phyloP scores from a whole-genome alignment of 176 grass and related monocot genomes.

The Poa pratensis region DNA sequence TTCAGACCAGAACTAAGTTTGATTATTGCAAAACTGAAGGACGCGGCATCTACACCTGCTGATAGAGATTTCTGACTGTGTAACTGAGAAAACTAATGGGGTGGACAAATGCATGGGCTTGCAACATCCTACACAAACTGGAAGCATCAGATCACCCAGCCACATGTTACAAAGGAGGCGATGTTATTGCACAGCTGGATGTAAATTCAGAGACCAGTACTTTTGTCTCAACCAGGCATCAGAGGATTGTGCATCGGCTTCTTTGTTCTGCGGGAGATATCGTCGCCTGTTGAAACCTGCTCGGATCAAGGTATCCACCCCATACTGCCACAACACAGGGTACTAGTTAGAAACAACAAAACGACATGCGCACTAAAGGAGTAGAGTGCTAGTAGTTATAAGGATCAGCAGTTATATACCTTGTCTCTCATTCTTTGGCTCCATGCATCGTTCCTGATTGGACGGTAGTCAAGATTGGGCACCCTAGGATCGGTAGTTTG shows the following conservation, averaged over 20 bases:
- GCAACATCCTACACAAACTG: slow-evolving; percentile 3
- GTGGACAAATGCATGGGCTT: not conserved
- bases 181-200: slow-evolving; percentile 30
- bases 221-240: slow-evolving; percentile 33
- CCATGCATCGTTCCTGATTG: slow-evolving; percentile 89
- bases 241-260: slow-evolving; percentile 63
- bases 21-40: slow-evolving; percentile 41
- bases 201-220: slow-evolving; percentile 9
- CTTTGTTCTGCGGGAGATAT: slow-evolving; percentile 56
- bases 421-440: slow-evolving; percentile 92
- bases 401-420: slow-evolving; percentile 40
- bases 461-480: slow-evolving; percentile 80
- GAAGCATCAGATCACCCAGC: slow-evolving; percentile 20
- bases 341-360: not conserved
- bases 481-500: slow-evolving; percentile 58
- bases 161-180: not conserved
- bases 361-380: not conserved
- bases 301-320: slow-evolving; percentile 69
- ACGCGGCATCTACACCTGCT: not conserved
- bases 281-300: slow-evolving; percentile 58
- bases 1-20: slow-evolving; percentile 26
- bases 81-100: not conserved
- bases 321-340: slow-evolving; percentile 69
- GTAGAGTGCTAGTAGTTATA: not conserved
- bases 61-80: slow-evolving; percentile 3